Base-by-base conservation (phyloP, 352 stramenopile species). In the Phytophthora idaei region DNA sequence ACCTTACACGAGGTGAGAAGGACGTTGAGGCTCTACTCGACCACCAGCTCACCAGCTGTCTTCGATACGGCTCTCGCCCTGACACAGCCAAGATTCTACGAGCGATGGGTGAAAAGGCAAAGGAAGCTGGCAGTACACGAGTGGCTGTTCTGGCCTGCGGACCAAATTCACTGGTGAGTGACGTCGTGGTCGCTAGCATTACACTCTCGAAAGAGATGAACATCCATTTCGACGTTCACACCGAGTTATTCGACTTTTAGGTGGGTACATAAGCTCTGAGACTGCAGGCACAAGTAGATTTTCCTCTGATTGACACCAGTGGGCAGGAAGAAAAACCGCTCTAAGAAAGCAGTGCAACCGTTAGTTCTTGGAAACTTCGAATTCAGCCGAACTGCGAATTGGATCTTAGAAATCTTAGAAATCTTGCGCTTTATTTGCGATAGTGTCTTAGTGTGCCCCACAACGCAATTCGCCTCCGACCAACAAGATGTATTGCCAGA, bases 61-160 rank as follows among this genome's bases (percentile, higher is more conserved):
- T 83, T 15, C 53, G 64, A 10, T 73, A 71, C 37, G 49, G 52
- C 2, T 54, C 61, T 10, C 66, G 77, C 7, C 72, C 69, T 0
- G 61, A 79, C n/a, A 50, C 71, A 0, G 4, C 17, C 1, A 25
- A 15, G 0, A 79, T 62, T 17, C 32, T 85, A 2, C 58, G 54
- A 1, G 11, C 46, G 2, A 39, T 83, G 12, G 77, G 74, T 6
- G 37, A 79, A 0, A 17, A 73, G 9, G 74, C 77, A 1, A 50
- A 66, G 32, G 5, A 45, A 58, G 49, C 37, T 37, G 50, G 39
- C 7, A 64, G 61, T 5, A 27, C 67, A 1, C 64, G 72, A 10
- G 67, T 86, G 1, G 77, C 55, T 3, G 72, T 86, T 27, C 55
- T 86, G 11, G 77, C 74, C 4, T 86, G 74, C 37, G 77, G 77